phyloP scores from a whole-genome alignment of 2,329 filamentous ascomycete genomes.

The Elsinoe fawcettii region DNA sequence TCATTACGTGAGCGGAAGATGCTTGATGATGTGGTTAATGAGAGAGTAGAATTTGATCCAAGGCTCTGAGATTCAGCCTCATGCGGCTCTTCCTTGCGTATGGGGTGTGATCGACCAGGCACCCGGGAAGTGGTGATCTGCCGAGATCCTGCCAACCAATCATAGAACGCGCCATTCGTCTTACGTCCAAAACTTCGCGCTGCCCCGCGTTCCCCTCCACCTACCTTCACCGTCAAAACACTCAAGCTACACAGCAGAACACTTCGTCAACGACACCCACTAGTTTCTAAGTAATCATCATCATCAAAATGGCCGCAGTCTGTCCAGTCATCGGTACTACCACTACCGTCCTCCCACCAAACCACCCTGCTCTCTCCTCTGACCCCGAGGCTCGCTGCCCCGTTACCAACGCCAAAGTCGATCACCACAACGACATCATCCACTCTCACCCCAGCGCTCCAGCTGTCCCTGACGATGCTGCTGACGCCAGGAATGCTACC shows the following conservation, averaged over 20 bases:
- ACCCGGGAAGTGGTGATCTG: not conserved
- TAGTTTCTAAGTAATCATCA: not conserved
- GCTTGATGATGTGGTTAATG: too few relatives aligned
- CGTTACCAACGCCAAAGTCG: slow-evolving; percentile 38
- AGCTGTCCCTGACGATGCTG: slow-evolving; percentile 24
- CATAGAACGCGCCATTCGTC: not conserved
- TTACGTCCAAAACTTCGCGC: slow-evolving; percentile 3
- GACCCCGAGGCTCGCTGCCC: slow-evolving; percentile 39
- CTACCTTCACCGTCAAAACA: not conserved
- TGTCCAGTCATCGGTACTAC: slow-evolving; percentile 37
- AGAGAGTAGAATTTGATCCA: too few relatives aligned
- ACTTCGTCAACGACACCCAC: not conserved
- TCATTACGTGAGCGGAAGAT: too few relatives aligned
- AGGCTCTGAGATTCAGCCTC: too few relatives aligned
- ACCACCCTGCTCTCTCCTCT: slow-evolving; percentile 35
- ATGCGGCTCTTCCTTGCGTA: not conserved
- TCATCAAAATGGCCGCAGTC: slow-evolving; percentile 21
- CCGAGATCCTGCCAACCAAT: not conserved
- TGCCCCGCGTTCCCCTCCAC: slow-evolving; percentile 7
- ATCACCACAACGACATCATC: slow-evolving; percentile 37
- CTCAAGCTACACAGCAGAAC: not conserved
- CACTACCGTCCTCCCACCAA: slow-evolving; percentile 37
- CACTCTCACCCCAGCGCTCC: slow-evolving; percentile 35
- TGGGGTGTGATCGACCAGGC: not conserved
- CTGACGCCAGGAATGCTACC: slow-evolving; percentile 29